phyloP scores from a whole-genome alignment of 2,329 filamentous ascomycete species.

The Whalleya microplaca region DNA sequence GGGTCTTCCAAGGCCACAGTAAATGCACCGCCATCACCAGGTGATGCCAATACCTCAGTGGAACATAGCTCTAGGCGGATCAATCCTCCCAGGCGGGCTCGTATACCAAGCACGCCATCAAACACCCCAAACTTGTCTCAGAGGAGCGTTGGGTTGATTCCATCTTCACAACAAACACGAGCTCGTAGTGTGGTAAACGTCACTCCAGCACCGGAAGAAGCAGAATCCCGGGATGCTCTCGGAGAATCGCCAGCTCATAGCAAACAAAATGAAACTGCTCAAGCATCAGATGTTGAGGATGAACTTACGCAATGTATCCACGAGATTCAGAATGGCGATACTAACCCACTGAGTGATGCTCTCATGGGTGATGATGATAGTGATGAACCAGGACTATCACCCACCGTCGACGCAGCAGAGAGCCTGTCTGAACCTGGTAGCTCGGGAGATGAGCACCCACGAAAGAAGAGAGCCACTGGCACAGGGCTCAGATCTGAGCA shows the following conservation, averaged over 20 bases:
- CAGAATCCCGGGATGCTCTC: no score
- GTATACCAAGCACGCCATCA: constrained; percentile 1
- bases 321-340: constrained; percentile 45
- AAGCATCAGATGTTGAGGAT: not conserved
- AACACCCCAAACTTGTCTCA: constrained; percentile 7
- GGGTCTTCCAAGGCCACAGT: constrained; percentile 23
- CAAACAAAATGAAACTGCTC: constrained; percentile 3
- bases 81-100: constrained; percentile 6
- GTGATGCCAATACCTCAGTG: constrained; percentile 18
- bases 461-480: constrained; percentile 29
- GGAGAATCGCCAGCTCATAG: no score
- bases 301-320: constrained; percentile 50
- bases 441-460: constrained; percentile 18
- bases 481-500: constrained; percentile 23
- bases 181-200: not conserved
- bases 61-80: constrained; percentile 20
- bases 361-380: constrained; percentile 6
- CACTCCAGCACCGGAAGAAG: not conserved
- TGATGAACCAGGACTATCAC: constrained; percentile 21
- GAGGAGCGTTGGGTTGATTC: not conserved
- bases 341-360: not conserved
- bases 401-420: constrained; percentile 23
- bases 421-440: constrained; percentile 18
- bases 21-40: constrained; percentile 3
- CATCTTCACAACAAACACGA: constrained; percentile 14